phyloP scores from a whole-genome alignment of 352 stramenopile genomes.

The Phytophthora pinifolia region DNA sequence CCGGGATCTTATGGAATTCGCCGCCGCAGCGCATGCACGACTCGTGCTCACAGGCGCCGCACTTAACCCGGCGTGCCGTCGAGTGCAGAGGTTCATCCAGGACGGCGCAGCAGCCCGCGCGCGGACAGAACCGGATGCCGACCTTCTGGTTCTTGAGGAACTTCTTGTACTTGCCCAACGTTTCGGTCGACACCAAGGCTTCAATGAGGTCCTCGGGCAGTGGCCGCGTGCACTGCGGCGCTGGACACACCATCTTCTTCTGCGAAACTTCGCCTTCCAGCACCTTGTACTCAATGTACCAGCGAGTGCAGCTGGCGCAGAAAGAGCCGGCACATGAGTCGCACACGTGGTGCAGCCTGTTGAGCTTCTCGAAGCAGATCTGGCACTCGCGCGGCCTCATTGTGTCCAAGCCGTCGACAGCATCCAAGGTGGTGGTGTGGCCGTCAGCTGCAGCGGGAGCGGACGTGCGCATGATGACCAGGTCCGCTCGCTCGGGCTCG shows the following conservation, averaged over 20 bases:
- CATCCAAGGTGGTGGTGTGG: conserved; percentile 3
- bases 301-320: conserved; percentile 62
- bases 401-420: conserved; percentile 29
- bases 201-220: conserved; percentile 56
- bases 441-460: conserved; percentile 12
- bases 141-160: conserved; percentile 68
- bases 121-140: conserved; percentile 74
- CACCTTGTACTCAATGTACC: conserved; percentile 81
- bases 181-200: conserved; percentile 44
- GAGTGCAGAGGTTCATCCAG: conserved; percentile 62
- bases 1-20: conserved; percentile 54
- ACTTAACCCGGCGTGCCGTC: conserved; percentile 43
- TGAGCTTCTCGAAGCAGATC: conserved; percentile 75
- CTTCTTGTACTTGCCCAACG: conserved; percentile 63
- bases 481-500: conserved; percentile 17
- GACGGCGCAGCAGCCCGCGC: conserved; percentile 55
- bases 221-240: conserved; percentile 51
- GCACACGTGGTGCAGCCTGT: conserved; percentile 52
- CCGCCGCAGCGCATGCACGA: conserved; percentile 73
- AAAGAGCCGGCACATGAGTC: conserved; percentile 43
- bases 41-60: conserved; percentile 43
- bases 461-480: conserved; percentile 17
- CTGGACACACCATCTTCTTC: conserved; percentile 73
- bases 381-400: conserved; percentile 47
- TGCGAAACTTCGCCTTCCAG: conserved; percentile 70